Evolutionary conservation across 345 rosid species (phyloP).

Genomic region (Leavenworthia alabamica): DNA sequence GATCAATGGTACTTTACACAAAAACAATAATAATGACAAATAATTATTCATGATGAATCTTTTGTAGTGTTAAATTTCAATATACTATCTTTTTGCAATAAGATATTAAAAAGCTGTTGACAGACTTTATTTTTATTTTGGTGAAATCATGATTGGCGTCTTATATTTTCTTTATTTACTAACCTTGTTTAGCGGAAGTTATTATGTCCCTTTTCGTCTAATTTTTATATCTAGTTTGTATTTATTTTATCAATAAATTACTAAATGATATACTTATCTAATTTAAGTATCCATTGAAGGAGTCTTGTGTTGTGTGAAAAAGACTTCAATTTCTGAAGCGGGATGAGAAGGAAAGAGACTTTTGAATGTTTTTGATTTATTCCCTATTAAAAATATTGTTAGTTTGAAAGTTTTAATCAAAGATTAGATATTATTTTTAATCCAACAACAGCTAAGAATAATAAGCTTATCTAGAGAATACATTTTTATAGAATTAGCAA

Average conservation of each 20-base stretch:
- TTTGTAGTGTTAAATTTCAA: background rate
- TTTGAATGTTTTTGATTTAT: background rate
- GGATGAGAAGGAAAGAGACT: background rate
- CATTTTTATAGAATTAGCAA: background rate
- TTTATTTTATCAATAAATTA: background rate
- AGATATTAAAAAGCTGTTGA: background rate
- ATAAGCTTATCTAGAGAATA: background rate
- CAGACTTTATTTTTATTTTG: background rate
- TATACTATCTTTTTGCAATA: background rate
- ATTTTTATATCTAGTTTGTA: background rate
- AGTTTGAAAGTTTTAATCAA: slow-evolving; percentile 12
- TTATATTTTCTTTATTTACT: background rate
- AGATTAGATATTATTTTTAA: background rate
- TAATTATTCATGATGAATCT: background rate
- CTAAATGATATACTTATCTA: background rate
- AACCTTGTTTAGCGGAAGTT: slow-evolving; percentile 2
- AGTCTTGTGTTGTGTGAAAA: background rate
- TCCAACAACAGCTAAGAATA: background rate
- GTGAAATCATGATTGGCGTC: background rate
- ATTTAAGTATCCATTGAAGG: background rate
- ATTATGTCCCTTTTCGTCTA: slow-evolving; percentile 10
- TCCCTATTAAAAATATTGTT: background rate
- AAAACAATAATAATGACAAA: background rate
- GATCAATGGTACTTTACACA: background rate
- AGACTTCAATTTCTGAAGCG: background rate